Evolutionary conservation across 805 yeast genomes (phyloP), one percentile per base, ranked within the genome.

Genomic region (Ogataea pini): DNA sequence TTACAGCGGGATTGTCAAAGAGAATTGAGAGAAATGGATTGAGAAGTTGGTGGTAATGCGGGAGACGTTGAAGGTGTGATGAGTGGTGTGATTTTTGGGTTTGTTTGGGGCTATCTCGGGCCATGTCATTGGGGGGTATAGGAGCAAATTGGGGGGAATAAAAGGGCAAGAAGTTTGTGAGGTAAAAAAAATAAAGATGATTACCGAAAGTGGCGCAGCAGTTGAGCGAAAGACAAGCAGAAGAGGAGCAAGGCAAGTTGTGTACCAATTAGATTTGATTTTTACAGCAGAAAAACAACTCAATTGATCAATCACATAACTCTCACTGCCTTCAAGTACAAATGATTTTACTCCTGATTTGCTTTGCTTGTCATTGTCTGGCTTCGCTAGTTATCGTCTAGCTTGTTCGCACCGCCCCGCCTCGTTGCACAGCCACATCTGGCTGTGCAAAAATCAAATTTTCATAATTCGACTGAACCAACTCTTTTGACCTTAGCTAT

Each of bases 1-100:
- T 50, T 2, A 81, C 80, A 48, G 68, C 71, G 0, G 86, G 84
- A 56, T 85, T 81, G 67, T 85, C 83, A 70, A 86, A 85, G 6
- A 86, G 64, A 32, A 82, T 74, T 62, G 85, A 82, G 27, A 86
- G 68, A 29, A 83, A 68, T 7, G 91, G 89, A 57, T 86, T 85
- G 47, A 76, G 65, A 46, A 83, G 44, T 42, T 43, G 42, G 42
- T 47, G 33, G 14, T n/a, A 7, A 7, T 19, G 28, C 3, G 29
- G 39, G 31, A n/a, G 13, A 19, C 17, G 19, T 18, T 5, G 6
- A 24, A 9, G 20, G 38, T 9, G 18, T 22, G 18, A 38, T 28
- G 14, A 5, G n/a, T 10, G 32, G n/a, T 12, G 32, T 4, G 6
- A 10, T 10, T 28, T 28, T 10, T 28, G 32, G 32, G 32, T 5